These are phyloP conservation scores for Teratosphaeria nubilosa DNA, from an alignment of 2,329 filamentous ascomycete genomes.

Conservation along the genomic window DNA sequence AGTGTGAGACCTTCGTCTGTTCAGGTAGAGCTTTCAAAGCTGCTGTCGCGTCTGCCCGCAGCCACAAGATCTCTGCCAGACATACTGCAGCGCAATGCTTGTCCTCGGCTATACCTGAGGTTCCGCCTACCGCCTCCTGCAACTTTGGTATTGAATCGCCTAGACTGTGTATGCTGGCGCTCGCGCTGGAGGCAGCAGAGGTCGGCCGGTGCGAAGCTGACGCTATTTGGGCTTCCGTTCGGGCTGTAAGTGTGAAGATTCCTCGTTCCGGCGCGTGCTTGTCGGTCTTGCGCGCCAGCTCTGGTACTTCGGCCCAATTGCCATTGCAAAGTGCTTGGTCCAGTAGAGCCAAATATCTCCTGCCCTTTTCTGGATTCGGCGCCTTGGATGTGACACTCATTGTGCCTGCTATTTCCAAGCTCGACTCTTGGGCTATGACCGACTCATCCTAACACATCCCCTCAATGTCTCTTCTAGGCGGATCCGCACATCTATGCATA, in stretches of 20 bases:
- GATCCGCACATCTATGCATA: background rate
- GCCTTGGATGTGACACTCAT: conserved; percentile 20
- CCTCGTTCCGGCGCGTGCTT: conserved; percentile 70
- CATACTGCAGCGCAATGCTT: conserved; percentile 71
- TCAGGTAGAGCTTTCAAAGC: conserved; percentile 41
- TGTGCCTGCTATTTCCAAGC: background rate
- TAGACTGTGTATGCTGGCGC: conserved; percentile 23
- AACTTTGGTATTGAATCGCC: conserved; percentile 32
- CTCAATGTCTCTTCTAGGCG: background rate
- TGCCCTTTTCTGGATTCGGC: conserved; percentile 50
- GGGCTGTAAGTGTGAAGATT: conserved; percentile 39
- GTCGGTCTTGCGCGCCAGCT: conserved; percentile 82
- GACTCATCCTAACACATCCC: background rate
- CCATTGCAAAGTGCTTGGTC: conserved; percentile 81
- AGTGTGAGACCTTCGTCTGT: background rate
- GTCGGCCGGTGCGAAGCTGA: conserved; percentile 33
- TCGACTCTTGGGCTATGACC: background rate
- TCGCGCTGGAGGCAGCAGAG: conserved; percentile 30
- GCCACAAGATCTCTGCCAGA: conserved; percentile 73
- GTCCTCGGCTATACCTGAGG: conserved; percentile 36
- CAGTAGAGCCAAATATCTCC: conserved; percentile 70
- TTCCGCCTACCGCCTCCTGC: conserved; percentile 23
- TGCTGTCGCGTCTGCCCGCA: conserved; percentile 55
- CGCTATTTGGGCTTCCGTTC: conserved; percentile 38
- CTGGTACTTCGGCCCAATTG: conserved; percentile 75